A percentile compares a stretch with the other conserved stretches of the same genome.
These are phyloP conservation scores for Tulasnella sp. DNA, from an alignment of 768 basidiomycete species.

Conservation along the genomic window DNA sequence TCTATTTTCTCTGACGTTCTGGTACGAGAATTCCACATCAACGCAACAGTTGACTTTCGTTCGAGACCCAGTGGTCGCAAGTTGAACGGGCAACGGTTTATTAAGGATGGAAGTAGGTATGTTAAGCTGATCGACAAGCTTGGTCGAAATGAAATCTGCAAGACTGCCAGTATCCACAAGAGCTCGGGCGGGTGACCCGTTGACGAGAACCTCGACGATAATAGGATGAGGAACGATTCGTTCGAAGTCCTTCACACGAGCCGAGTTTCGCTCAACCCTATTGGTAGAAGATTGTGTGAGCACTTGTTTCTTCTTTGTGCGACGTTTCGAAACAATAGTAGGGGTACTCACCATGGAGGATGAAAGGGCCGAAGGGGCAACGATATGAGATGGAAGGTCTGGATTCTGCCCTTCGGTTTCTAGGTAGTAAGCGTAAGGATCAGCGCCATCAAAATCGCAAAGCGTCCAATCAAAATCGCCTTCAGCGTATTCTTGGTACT, in stretches of 20 bases:
- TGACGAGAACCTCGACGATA: constrained; percentile 29
- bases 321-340: not conserved
- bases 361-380: not conserved
- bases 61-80: constrained; percentile 51
- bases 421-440: not conserved
- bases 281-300: not conserved
- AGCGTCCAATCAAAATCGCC: no score
- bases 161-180: constrained; percentile 35
- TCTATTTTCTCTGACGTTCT: constrained; percentile 43
- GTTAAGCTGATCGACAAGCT: constrained; percentile 35
- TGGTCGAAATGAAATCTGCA: constrained; percentile 36
- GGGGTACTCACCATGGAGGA: not conserved
- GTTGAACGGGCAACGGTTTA: constrained; percentile 46
- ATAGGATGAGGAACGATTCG: constrained; percentile 32
- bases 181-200: constrained; percentile 18
- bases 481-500: no score
- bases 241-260: constrained; percentile 28
- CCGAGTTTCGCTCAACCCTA: constrained; percentile 33
- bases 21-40: constrained; percentile 44
- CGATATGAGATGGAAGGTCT: not conserved
- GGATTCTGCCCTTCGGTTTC: not conserved
- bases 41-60: constrained; percentile 46
- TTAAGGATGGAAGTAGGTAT: constrained; percentile 21
- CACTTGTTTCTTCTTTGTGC: not conserved
- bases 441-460: not conserved